A percentile compares a stretch with the other conserved stretches of the same genome.
Conservation (phyloP, 2,329 filamentous ascomycete genomes). For the Diaporthe sp. region DNA sequence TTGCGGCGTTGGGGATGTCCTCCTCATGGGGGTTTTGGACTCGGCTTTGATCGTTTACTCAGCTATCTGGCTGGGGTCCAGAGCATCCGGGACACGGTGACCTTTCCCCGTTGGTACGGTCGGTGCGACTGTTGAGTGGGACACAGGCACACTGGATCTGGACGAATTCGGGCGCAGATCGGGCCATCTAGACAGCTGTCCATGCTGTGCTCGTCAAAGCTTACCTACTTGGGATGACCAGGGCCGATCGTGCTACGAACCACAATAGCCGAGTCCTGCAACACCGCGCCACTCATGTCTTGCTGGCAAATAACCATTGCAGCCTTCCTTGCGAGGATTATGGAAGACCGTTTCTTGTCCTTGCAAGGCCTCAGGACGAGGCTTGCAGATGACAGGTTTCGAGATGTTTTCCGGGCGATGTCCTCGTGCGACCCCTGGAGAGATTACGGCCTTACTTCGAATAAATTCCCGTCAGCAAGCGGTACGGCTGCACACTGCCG, state of each 20-base stretch:
- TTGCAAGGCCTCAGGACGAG: conserved; percentile 31
- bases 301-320: conserved; percentile 38
- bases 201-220: conserved; percentile 55
- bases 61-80: conserved; percentile 86
- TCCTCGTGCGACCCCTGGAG: conserved; percentile 7
- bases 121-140: conserved; percentile 69
- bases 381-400: conserved; percentile 47
- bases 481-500: conserved; percentile 26
- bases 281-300: conserved; percentile 38
- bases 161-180: conserved; percentile 23
- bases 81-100: conserved; percentile 87
- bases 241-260: conserved; percentile 48
- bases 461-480: conserved; percentile 12
- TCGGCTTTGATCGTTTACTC: conserved; percentile 90
- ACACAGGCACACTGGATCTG: conserved; percentile 36
- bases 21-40: conserved; percentile 90
- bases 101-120: conserved; percentile 83
- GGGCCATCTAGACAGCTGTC: conserved; percentile 7
- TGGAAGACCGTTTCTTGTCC: conserved; percentile 15
- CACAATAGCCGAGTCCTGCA: conserved; percentile 39
- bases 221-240: conserved; percentile 55
- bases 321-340: conserved; percentile 39
- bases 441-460: conserved; percentile 47
- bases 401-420: conserved; percentile 36
- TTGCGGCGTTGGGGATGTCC: conserved; percentile 91